phyloP scores from a whole-genome alignment of 306 rosid genomes.

The Biancaea sappan region DNA sequence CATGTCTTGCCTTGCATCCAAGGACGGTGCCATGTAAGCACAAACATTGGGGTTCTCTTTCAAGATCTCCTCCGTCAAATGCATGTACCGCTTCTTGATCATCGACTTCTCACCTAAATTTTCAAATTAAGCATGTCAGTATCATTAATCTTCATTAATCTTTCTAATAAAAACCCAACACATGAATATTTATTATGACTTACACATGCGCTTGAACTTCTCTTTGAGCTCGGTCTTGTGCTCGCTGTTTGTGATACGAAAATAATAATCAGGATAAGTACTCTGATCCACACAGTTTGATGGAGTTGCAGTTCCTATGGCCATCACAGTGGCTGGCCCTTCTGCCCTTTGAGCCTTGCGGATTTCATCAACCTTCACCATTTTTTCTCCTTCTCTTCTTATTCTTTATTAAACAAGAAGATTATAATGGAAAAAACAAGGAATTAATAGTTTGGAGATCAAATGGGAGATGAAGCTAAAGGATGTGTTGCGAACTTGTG shows the following conservation, averaged over 20 bases:
- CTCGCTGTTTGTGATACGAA: background rate
- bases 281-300: constrained; percentile 9
- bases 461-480: no score
- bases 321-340: background rate
- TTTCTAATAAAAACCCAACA: no score
- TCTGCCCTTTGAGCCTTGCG: constrained; percentile 8
- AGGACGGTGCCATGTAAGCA: background rate
- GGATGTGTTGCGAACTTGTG: background rate
- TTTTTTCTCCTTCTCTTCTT: background rate
- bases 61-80: background rate
- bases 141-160: background rate
- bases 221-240: constrained; percentile 17
- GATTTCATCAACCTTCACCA: constrained; percentile 2
- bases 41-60: background rate
- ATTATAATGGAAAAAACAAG: background rate
- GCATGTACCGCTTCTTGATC: constrained; percentile 12
- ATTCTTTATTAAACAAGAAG: background rate
- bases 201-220: constrained; percentile 14
- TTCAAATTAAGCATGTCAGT: background rate
- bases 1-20: constrained; percentile 9
- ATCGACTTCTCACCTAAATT: background rate
- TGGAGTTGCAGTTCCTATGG: constrained; percentile 14
- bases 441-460: background rate
- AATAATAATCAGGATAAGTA: constrained; percentile 4
- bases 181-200: background rate